A percentile compares a stretch with the other conserved stretches of the same genome.
These are phyloP conservation scores for Eremomyces bilateralis DNA, from an alignment of 495 filamentous ascomycete species.

Conservation along the genomic window DNA sequence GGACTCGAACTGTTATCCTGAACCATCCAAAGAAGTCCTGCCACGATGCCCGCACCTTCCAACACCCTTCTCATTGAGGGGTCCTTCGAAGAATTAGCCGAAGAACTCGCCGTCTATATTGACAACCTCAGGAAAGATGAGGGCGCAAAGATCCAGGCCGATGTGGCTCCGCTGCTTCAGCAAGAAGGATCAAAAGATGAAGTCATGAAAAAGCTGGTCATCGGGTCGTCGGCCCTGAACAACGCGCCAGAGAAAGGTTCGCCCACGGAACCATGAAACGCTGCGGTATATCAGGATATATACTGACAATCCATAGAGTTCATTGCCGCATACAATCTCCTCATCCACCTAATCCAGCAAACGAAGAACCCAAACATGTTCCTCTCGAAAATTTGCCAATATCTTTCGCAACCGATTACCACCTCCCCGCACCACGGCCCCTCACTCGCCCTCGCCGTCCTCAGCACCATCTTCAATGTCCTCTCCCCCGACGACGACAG, in stretches of 20 bases:
- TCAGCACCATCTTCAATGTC: constrained; percentile 95
- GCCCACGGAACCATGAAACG: neutral
- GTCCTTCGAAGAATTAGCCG: constrained; percentile 64
- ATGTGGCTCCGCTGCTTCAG: constrained; percentile 54
- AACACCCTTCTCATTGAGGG: constrained; percentile 68
- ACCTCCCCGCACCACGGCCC: constrained; percentile 69
- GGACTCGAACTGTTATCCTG: too few relatives aligned
- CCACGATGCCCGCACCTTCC: constrained; percentile 19
- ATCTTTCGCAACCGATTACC: constrained; percentile 67
- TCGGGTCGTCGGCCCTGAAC: constrained; percentile 48
- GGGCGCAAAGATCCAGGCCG: constrained; percentile 36
- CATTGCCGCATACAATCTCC: constrained; percentile 81
- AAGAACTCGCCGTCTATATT: constrained; percentile 73
- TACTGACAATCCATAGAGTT: constrained; percentile 38
- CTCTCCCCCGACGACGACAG: constrained; percentile 46
- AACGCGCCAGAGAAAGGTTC: constrained; percentile 68
- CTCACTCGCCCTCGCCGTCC: constrained; percentile 61
- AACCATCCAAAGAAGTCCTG: too few relatives aligned
- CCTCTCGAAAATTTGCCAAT: constrained; percentile 66
- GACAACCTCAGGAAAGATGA: constrained; percentile 39
- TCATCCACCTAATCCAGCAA: constrained; percentile 77
- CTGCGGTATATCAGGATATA: constrained; percentile 1
- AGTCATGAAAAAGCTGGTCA: constrained; percentile 69
- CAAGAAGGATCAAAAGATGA: constrained; percentile 43
- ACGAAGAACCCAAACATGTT: constrained; percentile 62